Percentiles rank a stretch among this genome's conserved stretches.
phyloP scores from a whole-genome alignment of 1,284 basidiomycete species.

The Earliella scabrosa region DNA sequence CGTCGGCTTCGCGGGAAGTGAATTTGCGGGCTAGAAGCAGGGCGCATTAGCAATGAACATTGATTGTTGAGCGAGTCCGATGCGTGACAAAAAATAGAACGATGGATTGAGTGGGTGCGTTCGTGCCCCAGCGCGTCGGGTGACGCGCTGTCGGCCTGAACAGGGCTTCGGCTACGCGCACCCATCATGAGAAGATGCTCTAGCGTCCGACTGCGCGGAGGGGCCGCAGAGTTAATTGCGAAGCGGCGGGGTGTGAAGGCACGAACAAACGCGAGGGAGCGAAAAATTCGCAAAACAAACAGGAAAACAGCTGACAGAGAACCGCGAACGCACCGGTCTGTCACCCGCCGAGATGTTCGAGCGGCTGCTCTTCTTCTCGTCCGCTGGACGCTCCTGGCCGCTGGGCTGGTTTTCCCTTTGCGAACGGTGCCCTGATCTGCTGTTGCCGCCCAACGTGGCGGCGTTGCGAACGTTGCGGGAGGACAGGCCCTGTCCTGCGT shows the following conservation, averaged over 20 bases:
- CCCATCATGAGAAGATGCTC: slow-evolving; percentile 9
- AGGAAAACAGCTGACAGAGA: slow-evolving; percentile 7
- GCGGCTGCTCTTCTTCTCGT: slow-evolving; percentile 11
- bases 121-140: neutral
- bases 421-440: slow-evolving; percentile 26
- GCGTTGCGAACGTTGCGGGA: slow-evolving; percentile 10
- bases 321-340: slow-evolving; percentile 28
- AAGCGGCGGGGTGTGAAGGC: neutral
- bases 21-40: slow-evolving; percentile 30
- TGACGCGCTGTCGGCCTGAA: neutral
- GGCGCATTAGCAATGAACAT: slow-evolving; percentile 17
- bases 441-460: slow-evolving; percentile 15
- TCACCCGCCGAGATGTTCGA: slow-evolving; percentile 15
- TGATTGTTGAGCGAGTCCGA: too few species aligned
- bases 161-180: neutral
- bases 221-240: neutral
- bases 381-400: slow-evolving; percentile 10
- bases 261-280: neutral
- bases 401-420: slow-evolving; percentile 20
- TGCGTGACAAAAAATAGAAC: neutral
- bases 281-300: neutral
- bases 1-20: slow-evolving; percentile 45
- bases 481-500: slow-evolving; percentile 4
- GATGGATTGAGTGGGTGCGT: too few species aligned
- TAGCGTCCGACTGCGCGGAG: neutral